Evolutionary conservation across 139 green algal genomes (phyloP).

Genomic region (Chlamydomonas applanata): DNA sequence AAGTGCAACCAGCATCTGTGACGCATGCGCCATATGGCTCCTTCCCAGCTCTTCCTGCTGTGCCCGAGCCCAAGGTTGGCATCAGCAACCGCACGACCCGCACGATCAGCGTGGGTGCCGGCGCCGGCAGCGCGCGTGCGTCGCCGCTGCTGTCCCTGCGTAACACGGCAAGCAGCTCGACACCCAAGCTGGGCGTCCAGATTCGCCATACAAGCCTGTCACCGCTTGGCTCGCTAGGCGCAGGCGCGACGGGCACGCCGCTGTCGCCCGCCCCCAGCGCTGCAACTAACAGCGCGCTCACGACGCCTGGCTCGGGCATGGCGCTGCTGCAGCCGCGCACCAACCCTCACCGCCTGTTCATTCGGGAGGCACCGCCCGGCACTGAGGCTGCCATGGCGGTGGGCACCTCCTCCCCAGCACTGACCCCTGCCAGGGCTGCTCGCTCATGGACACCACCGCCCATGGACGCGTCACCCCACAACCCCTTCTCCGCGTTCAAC

Average conservation of each 20-base stretch:
- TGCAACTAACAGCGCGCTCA: background rate
- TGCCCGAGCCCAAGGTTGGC: conserved; percentile 63
- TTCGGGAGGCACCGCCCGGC: conserved; percentile 62
- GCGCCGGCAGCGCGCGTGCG: conserved; percentile 25
- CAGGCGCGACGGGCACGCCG: background rate
- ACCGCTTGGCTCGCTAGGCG: no score
- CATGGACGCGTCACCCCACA: conserved; percentile 5
- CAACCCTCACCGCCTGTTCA: conserved; percentile 84
- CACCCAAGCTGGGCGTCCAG: conserved; percentile 20
- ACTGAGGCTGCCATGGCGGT: conserved; percentile 28
- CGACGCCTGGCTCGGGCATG: background rate
- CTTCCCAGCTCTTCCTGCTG: conserved; percentile 33
- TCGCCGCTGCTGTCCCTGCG: conserved; percentile 62
- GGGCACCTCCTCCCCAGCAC: conserved; percentile 18
- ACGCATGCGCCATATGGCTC: conserved; percentile 42
- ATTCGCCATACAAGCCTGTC: background rate
- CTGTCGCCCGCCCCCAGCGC: background rate
- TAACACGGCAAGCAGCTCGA: conserved; percentile 51
- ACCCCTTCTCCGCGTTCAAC: background rate
- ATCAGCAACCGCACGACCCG: conserved; percentile 56
- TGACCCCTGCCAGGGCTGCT: background rate
- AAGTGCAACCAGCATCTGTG: conserved; percentile 15
- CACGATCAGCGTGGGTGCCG: conserved; percentile 14
- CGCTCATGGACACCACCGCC: background rate
- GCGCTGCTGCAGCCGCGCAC: conserved; percentile 20